These are phyloP conservation scores for Citeromyces hawaiiensis DNA, from an alignment of 1,139 yeast species.

Conservation along the genomic window DNA sequence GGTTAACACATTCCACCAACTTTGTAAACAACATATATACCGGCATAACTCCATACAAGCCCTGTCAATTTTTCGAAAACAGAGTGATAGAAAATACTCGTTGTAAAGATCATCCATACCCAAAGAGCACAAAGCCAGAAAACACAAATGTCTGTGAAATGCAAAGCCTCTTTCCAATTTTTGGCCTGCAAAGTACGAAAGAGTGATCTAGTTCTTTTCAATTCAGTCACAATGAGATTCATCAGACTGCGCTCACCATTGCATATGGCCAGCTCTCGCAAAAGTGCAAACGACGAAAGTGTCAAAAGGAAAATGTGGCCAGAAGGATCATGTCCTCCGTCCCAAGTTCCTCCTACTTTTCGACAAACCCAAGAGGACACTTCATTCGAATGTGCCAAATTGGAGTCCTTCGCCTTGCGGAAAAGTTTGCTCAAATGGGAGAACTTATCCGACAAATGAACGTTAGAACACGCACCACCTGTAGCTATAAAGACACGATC, in stretches of 20 bases:
- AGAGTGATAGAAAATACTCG: conserved; percentile 78
- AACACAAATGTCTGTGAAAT: conserved; percentile 29
- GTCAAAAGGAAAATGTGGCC: conserved; percentile 83
- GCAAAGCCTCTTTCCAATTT: not conserved
- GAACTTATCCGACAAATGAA: conserved; percentile 8
- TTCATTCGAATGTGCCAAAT: not conserved
- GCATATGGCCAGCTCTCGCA: conserved; percentile 39
- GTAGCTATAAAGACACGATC: conserved; percentile 68
- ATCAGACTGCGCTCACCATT: not conserved
- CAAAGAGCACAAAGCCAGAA: conserved; percentile 39
- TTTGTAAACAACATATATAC: conserved; percentile 23
- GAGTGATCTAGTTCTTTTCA: not conserved
- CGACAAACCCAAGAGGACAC: conserved; percentile 32
- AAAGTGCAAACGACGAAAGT: conserved; percentile 55
- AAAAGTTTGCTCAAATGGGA: conserved; percentile 2
- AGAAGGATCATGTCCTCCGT: conserved; percentile 92
- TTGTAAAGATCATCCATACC: conserved; percentile 84
- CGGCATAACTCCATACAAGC: conserved; percentile 42
- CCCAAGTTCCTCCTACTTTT: conserved; percentile 57
- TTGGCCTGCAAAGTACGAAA: not conserved
- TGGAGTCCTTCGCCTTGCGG: not conserved
- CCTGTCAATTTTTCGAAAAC: conserved; percentile 62
- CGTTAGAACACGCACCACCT: conserved; percentile 64
- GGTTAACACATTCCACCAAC: conserved; percentile 5
- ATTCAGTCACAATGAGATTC: not conserved